Evolutionary conservation across 495 filamentous ascomycete genomes (phyloP).

Genomic region (Neurospora sp.): DNA sequence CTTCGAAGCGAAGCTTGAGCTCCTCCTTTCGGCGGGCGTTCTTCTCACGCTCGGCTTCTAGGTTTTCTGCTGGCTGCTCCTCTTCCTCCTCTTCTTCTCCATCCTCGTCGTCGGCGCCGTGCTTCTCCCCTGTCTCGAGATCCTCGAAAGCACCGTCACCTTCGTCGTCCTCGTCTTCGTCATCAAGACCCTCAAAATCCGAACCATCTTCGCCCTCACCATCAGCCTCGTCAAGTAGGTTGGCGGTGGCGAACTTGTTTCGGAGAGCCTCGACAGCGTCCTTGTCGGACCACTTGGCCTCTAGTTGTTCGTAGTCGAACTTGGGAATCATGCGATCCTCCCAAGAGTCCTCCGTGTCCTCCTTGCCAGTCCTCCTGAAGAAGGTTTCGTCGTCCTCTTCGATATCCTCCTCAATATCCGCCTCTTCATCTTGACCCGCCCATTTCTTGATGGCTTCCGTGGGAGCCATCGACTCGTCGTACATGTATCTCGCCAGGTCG

Average conservation of each 20-base stretch:
- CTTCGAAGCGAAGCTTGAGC: slow-evolving; percentile 85
- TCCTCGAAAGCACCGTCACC: slow-evolving; percentile 89
- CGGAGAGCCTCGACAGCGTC: slow-evolving; percentile 66
- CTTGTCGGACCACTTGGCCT: slow-evolving; percentile 73
- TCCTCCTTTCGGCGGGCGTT: slow-evolving; percentile 93
- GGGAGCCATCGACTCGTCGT: slow-evolving; percentile 69
- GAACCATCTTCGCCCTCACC: slow-evolving; percentile 36
- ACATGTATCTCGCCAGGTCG: slow-evolving; percentile 79
- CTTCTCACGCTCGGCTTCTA: slow-evolving; percentile 67
- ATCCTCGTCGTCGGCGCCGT: slow-evolving; percentile 25
- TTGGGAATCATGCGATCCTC: slow-evolving; percentile 71
- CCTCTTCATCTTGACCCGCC: slow-evolving; percentile 61
- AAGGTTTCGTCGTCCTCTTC: slow-evolving; percentile 65
- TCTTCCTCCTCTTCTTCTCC: slow-evolving; percentile 22
- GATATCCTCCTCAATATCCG: slow-evolving; percentile 38
- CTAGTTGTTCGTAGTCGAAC: slow-evolving; percentile 71
- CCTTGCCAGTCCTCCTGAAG: slow-evolving; percentile 62
- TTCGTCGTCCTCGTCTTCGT: slow-evolving; percentile 77
- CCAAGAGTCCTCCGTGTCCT: slow-evolving; percentile 47
- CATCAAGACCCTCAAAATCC: slow-evolving; percentile 34
- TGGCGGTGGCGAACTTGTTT: slow-evolving; percentile 61
- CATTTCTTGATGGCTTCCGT: slow-evolving; percentile 66
- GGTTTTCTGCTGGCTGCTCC: slow-evolving; percentile 23
- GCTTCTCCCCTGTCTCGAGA: slow-evolving; percentile 65
- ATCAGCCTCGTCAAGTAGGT: slow-evolving; percentile 41